Percentiles rank a stretch among this genome's conserved stretches.
Evolutionary conservation across 192 early-diverging fungal species (phyloP).

Genomic region (Coemansia sp.): DNA sequence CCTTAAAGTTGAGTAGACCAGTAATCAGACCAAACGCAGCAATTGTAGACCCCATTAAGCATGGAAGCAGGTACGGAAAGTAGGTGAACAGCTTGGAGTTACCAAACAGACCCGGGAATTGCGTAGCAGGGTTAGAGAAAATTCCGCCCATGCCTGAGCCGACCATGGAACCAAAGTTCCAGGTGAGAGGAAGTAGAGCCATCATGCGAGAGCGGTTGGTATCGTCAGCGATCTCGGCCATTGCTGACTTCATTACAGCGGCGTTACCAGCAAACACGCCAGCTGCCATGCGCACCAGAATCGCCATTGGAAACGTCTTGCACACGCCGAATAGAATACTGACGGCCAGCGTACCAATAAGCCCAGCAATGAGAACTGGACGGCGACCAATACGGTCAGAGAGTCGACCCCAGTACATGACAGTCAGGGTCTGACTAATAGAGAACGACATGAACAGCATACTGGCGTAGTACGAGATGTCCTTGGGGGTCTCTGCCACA

Average conservation of each 20-base stretch:
- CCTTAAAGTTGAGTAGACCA: slow-evolving; percentile 65
- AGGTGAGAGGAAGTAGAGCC: slow-evolving; percentile 42
- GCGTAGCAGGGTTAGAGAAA: slow-evolving; percentile 69
- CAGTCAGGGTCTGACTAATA: slow-evolving; percentile 51
- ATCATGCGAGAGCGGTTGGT: slow-evolving; percentile 61
- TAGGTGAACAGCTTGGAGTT: slow-evolving; percentile 59
- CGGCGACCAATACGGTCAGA: slow-evolving; percentile 82
- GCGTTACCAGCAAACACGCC: slow-evolving; percentile 74
- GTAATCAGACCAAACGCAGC: slow-evolving; percentile 64
- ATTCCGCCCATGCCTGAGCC: slow-evolving; percentile 79
- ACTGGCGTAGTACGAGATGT: slow-evolving; percentile 74
- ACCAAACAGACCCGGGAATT: slow-evolving; percentile 65
- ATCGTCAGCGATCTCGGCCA: slow-evolving; percentile 83
- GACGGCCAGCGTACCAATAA: slow-evolving; percentile 72
- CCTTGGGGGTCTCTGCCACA: slow-evolving; percentile 67
- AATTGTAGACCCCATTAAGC: slow-evolving; percentile 63
- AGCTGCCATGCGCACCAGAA: slow-evolving; percentile 62
- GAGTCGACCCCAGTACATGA: slow-evolving; percentile 70
- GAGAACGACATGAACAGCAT: slow-evolving; percentile 54
- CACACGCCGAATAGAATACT: slow-evolving; percentile 71
- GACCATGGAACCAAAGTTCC: slow-evolving; percentile 63
- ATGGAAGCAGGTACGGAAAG: slow-evolving; percentile 85
- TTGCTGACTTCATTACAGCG: slow-evolving; percentile 77
- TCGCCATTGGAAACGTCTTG: slow-evolving; percentile 59
- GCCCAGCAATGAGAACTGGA: slow-evolving; percentile 73